phyloP scores from a whole-genome alignment of 495 filamentous ascomycete species.

The Trichoderma asperelloides region DNA sequence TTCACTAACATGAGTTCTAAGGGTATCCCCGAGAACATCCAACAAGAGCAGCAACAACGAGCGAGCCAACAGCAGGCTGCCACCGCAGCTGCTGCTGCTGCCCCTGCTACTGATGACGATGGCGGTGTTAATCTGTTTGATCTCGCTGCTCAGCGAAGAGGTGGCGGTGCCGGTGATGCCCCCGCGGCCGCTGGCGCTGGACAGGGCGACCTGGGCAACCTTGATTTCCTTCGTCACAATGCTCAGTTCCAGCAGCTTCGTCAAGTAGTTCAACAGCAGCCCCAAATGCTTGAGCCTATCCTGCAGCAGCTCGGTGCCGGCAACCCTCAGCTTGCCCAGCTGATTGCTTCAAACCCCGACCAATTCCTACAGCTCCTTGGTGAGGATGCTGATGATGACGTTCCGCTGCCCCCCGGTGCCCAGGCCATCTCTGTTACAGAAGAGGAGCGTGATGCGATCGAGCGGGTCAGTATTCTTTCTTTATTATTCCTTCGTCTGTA shows the following conservation, averaged over 20 bases:
- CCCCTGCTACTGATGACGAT: constrained; percentile 48
- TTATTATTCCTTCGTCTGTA: background rate
- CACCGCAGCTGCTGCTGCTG: constrained; percentile 30
- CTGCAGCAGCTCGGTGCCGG: constrained; percentile 92
- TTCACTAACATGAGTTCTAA: constrained; percentile 26
- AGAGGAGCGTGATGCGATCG: constrained; percentile 93
- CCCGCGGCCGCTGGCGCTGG: constrained; percentile 43
- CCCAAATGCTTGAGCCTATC: constrained; percentile 96
- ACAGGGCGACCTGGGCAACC: constrained; percentile 58
- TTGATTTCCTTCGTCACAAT: constrained; percentile 94
- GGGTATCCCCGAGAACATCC: constrained; percentile 83
- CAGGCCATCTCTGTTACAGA: constrained; percentile 87
- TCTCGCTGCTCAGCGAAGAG: constrained; percentile 63
- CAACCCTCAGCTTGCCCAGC: constrained; percentile 84
- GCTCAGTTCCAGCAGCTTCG: constrained; percentile 96
- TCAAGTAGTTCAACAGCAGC: constrained; percentile 93
- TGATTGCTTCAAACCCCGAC: constrained; percentile 85
- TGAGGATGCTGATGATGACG: constrained; percentile 69
- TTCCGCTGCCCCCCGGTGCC: constrained; percentile 73
- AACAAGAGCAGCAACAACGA: constrained; percentile 54
- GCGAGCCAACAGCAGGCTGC: constrained; percentile 23
- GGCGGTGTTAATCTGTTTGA: constrained; percentile 86
- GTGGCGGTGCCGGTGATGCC: constrained; percentile 38
- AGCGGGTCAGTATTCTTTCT: constrained; percentile 58
- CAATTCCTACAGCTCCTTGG: constrained; percentile 83